phyloP scores from a whole-genome alignment of 805 yeast species.

The Saccharomycopsis fermentans region DNA sequence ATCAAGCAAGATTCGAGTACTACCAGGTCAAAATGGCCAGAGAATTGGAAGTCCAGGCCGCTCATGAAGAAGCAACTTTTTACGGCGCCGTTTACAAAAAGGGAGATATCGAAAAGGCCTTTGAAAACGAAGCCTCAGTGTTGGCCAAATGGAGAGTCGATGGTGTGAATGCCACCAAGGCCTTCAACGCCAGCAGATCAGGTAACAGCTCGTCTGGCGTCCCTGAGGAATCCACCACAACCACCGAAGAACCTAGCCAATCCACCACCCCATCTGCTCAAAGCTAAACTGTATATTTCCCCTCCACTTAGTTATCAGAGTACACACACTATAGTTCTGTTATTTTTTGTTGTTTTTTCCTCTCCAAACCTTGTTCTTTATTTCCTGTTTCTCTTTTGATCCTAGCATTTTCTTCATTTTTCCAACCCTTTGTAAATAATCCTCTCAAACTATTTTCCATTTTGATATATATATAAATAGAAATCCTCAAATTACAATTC shows the following conservation, averaged over 20 bases:
- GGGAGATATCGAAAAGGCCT: conserved; percentile 55
- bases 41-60: conserved; percentile 61
- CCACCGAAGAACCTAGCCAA: neutral
- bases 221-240: neutral
- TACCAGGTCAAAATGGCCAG: conserved; percentile 77
- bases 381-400: neutral
- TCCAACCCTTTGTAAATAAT: neutral
- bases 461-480: neutral
- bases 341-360: neutral
- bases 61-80: conserved; percentile 79
- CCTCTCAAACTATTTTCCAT: neutral
- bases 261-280: neutral
- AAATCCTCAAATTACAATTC: no score
- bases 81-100: conserved; percentile 66
- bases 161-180: conserved; percentile 56
- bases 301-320: no score
- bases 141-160: conserved; percentile 65
- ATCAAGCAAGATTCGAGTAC: conserved; percentile 78
- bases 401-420: neutral
- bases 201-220: neutral
- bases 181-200: conserved; percentile 37
- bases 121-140: conserved; percentile 58
- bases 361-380: no score
- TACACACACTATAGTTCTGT: no score
- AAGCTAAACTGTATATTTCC: neutral